A percentile compares a stretch with the other conserved stretches of the same genome.
Conservation (phyloP, 495 filamentous ascomycete species). For the Aspergillus indologenus region DNA sequence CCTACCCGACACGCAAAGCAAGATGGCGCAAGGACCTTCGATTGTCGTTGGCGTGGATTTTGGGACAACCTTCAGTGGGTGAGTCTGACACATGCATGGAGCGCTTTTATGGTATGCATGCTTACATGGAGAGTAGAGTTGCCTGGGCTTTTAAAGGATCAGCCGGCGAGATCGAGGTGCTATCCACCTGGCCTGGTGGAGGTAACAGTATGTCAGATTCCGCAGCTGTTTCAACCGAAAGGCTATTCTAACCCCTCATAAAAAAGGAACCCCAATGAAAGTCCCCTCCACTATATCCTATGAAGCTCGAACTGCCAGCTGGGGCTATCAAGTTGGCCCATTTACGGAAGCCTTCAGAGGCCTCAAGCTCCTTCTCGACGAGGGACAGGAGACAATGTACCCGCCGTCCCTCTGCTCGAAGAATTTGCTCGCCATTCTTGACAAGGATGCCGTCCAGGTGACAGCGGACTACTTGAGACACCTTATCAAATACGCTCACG, state of each 20-base stretch:
- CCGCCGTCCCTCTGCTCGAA: conserved; percentile 9
- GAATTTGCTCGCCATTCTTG: neutral
- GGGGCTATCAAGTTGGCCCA: conserved; percentile 21
- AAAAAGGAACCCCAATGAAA: conserved; percentile 16
- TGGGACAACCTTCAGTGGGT: conserved; percentile 41
- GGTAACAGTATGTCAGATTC: conserved; percentile 11
- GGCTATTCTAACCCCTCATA: too few species aligned
- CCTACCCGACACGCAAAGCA: neutral
- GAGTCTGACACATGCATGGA: neutral
- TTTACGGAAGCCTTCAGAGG: conserved; percentile 15
- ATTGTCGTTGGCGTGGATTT: conserved; percentile 45
- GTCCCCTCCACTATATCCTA: conserved; percentile 12
- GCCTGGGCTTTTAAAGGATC: conserved; percentile 12
- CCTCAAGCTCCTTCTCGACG: conserved; percentile 22
- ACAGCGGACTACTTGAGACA: conserved; percentile 40
- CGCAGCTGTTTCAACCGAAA: too few species aligned
- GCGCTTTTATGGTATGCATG: neutral
- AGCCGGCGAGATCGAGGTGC: conserved; percentile 13
- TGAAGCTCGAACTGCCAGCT: neutral
- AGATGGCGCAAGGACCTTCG: conserved; percentile 12
- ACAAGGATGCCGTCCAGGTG: conserved; percentile 8
- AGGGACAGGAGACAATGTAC: conserved; percentile 13
- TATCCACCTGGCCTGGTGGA: conserved; percentile 17
- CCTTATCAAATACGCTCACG: conserved; percentile 35
- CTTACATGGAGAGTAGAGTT: conserved; percentile 8